Conservation (phyloP, 202 grass and related monocot species). For the Digitaria exilis region DNA sequence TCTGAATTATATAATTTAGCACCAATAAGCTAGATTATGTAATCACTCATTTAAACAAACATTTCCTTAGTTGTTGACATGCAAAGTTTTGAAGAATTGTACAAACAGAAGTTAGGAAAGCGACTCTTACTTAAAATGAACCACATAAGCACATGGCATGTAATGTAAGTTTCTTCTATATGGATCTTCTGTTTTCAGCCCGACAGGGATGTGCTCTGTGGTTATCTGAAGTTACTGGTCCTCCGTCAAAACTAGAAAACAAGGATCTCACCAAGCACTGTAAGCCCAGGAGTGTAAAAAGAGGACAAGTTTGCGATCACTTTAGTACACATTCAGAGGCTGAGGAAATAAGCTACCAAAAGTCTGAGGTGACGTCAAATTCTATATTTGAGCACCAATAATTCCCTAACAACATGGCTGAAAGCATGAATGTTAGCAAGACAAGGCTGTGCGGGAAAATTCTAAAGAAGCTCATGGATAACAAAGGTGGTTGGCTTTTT, state of each 20-base stretch:
- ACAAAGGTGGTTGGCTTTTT: constrained; percentile 74
- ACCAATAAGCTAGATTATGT: no score
- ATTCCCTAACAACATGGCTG: constrained; percentile 35
- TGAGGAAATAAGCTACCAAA: constrained; percentile 23
- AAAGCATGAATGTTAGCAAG: constrained; percentile 63
- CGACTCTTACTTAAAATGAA: background rate
- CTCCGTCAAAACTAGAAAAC: constrained; percentile 12
- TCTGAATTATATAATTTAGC: no score
- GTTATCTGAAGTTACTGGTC: constrained; percentile 13
- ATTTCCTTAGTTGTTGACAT: background rate
- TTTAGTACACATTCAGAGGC: constrained; percentile 32
- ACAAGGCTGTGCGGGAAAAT: constrained; percentile 60
- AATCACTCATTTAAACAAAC: no score
- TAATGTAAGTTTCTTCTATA: constrained; percentile 5
- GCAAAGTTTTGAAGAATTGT: background rate
- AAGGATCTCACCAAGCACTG: constrained; percentile 11
- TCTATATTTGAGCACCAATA: constrained; percentile 20
- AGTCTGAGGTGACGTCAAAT: constrained; percentile 37
- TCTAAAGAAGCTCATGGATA: constrained; percentile 72
- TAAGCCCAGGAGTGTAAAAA: constrained; percentile 37
- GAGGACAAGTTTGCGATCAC: constrained; percentile 27
- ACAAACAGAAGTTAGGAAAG: background rate
- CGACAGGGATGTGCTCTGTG: constrained; percentile 13
- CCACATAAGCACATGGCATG: background rate
- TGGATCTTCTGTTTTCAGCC: constrained; percentile 33